Evolutionary conservation across 495 filamentous ascomycete species (phyloP).

Genomic region (Penicillium silybi): DNA sequence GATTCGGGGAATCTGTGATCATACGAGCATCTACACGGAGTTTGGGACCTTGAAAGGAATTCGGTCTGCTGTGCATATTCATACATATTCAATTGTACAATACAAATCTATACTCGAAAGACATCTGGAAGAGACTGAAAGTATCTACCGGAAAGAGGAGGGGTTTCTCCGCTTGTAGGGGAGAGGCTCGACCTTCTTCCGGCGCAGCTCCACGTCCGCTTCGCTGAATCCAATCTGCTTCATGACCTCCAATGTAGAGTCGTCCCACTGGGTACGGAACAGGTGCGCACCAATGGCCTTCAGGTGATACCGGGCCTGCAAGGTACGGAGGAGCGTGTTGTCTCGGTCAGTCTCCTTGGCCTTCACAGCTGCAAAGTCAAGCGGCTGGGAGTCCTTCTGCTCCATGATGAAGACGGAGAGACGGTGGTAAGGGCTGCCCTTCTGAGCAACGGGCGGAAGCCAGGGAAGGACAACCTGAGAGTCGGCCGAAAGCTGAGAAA

Average conservation of each 20-base stretch:
- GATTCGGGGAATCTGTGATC: neutral
- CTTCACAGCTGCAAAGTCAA: slow-evolving; percentile 61
- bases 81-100: slow-evolving; percentile 48
- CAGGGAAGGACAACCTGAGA: slow-evolving; percentile 71
- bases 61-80: slow-evolving; percentile 40
- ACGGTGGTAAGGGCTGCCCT: slow-evolving; percentile 88
- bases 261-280: slow-evolving; percentile 89
- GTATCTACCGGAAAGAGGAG: slow-evolving; percentile 36
- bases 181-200: slow-evolving; percentile 59
- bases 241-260: slow-evolving; percentile 82
- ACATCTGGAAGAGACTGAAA: slow-evolving; percentile 14
- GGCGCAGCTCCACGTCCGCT: slow-evolving; percentile 78
- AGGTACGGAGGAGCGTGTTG: slow-evolving; percentile 65
- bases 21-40: slow-evolving; percentile 26
- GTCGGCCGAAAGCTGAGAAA: slow-evolving; percentile 49
- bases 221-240: slow-evolving; percentile 66
- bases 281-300: slow-evolving; percentile 75
- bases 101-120: slow-evolving; percentile 35
- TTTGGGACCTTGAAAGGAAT: slow-evolving; percentile 24
- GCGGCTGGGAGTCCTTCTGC: slow-evolving; percentile 57
- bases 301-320: slow-evolving; percentile 63
- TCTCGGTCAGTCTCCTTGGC: slow-evolving; percentile 52
- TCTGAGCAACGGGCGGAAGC: slow-evolving; percentile 81
- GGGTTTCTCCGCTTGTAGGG: slow-evolving; percentile 54
- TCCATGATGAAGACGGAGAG: slow-evolving; percentile 77